phyloP scores from a whole-genome alignment of 2,329 filamentous ascomycete species.

The Dendryphion nanum region DNA sequence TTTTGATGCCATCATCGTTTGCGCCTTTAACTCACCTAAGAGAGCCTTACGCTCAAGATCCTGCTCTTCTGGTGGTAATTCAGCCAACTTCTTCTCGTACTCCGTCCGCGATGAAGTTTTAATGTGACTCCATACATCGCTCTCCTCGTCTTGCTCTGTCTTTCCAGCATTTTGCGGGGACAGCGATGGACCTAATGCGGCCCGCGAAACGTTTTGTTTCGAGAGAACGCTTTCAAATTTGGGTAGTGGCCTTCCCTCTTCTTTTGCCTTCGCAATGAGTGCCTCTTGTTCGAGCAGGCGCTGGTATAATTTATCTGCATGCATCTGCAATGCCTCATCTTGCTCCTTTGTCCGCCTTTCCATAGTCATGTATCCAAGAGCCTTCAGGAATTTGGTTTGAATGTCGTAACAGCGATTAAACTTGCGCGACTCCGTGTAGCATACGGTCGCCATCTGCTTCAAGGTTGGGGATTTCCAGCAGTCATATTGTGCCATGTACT shows the following conservation, averaged over 20 bases:
- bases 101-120: slow-evolving; percentile 26
- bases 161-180: slow-evolving; percentile 6
- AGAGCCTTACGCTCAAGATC: slow-evolving; percentile 36
- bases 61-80: slow-evolving; percentile 27
- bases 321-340: slow-evolving; percentile 85
- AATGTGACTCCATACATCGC: slow-evolving; percentile 29
- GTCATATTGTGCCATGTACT: slow-evolving; percentile 77
- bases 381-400: slow-evolving; percentile 88
- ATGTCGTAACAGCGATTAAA: slow-evolving; percentile 88
- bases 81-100: slow-evolving; percentile 34
- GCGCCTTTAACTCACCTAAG: slow-evolving; percentile 32
- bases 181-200: slow-evolving; percentile 18
- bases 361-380: slow-evolving; percentile 77
- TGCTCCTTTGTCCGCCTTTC: slow-evolving; percentile 67
- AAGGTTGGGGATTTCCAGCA: slow-evolving; percentile 76
- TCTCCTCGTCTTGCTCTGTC: slow-evolving; percentile 13
- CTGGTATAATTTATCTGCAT: slow-evolving; percentile 87
- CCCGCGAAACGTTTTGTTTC: slow-evolving; percentile 28
- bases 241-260: slow-evolving; percentile 53
- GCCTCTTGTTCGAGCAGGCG: slow-evolving; percentile 81
- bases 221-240: slow-evolving; percentile 58
- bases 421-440: slow-evolving; percentile 69
- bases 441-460: slow-evolving; percentile 73
- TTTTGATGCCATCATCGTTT: slow-evolving; percentile 29
- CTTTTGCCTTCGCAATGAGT: slow-evolving; percentile 67